Base-by-base conservation (phyloP, 2,329 filamentous ascomycete genomes). In the Grosmannia huntii region DNA sequence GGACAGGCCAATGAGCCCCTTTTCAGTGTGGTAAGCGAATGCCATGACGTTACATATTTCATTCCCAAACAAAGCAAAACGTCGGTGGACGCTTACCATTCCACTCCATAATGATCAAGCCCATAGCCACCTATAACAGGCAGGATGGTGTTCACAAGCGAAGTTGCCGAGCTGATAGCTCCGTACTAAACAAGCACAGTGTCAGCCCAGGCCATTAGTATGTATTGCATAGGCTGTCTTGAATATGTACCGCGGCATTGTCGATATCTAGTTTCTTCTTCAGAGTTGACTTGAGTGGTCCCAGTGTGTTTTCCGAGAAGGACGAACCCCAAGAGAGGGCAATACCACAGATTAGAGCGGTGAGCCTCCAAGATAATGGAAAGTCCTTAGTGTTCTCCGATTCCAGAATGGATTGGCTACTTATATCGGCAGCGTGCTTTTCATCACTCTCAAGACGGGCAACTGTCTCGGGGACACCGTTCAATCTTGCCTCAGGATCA, bases 91-190 rank as follows among this genome's bases (percentile, higher is more conserved):
- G 21, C 55, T 11, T 64, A 63, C 64, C 64, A 66, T 50, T 66
- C 65, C 14, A 66, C 65, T 14, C 65, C 65, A 55, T 64, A 66
- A 53, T 65, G 62, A 52, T 66, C 65, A 27, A 66, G 61, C 10
- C 60, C 61, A 36, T 65, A 66, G n/a, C 65, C 65, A 4, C 65
- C 65, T 12, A 66, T 48, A n/a, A 66, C 62, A 5, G 65, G 65
- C 16, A 66, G 60, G 28, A 66, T 59, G 0, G 64, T 65, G 49
- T 66, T 66, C 14, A 66, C 63, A 10, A 66, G 62, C 19, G 64
- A 64, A 1, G 63, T 65, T 11, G 65, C 64, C 14, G 65, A 64
- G 7, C 58, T 59, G 21, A 66, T 63, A 28, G 64, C 65, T 10
- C 65, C 65, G 55, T 66, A 66, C 64, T 65, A 21, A 12, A 38